Evolutionary conservation across 495 filamentous ascomycete genomes (phyloP), one percentile per base, ranked within the genome.

Genomic region (Antarctomyces pellizariae): DNA sequence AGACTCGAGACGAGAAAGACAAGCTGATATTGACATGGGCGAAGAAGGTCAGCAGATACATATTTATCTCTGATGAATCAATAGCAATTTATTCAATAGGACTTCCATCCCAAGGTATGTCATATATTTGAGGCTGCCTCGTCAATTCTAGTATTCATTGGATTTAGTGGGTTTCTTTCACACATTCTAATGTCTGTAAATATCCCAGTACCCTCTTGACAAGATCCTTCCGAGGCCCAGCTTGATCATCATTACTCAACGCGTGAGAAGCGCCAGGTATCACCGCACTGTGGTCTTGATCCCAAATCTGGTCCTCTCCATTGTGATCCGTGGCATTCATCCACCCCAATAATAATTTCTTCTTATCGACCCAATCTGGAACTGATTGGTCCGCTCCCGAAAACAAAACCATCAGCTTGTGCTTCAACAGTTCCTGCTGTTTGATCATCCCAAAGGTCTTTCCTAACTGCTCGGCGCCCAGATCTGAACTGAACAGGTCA

Each of bases 401-500:
- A 32, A 68, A 71, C 31, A 92, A 44, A 14, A 74, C 59, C 35
- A 65, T 49, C 20, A 83, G 28, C 7, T 68, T 57, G 15, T 56
- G 62, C n/a, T n/a, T n/a, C n/a, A n/a, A n/a, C n/a, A n/a, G n/a
- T n/a, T n/a, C n/a, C 18, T 54, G 37, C 28, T 57, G 33, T 13
- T 54, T 54, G 21, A 75, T 48, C 29, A 26, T 44, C 2, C 76
- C 77, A 60, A 86, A 92, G 15, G 60, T 75, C 22, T 49, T 38
- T 22, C 33, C 27, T 22, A 82, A 45, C 28, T 57, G 46, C 25
- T 62, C 47, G 25, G n/a, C n/a, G n/a, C n/a, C 42, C 24, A 90
- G 50, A 44, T 84, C 77, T 4, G 74, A 74, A 32, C 72, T 78
- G 50, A 93, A 97, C 35, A 74, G 73, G 45, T 95, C 86, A 48